Base-by-base conservation (phyloP, 2,329 filamentous ascomycete species). In the Aspergillus brunneoviolaceus region DNA sequence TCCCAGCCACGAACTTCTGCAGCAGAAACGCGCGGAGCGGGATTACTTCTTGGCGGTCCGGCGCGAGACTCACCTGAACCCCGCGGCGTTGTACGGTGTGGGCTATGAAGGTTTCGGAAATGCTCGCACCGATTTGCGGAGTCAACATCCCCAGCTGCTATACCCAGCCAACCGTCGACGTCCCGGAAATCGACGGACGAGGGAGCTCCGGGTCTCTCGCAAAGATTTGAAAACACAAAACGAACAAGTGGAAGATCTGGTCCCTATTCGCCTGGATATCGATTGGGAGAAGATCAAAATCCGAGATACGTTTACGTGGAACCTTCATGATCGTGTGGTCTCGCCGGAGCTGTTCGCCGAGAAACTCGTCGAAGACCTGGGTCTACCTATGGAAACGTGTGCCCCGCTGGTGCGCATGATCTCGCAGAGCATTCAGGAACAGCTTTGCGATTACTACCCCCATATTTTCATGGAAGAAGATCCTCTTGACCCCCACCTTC, bases 221-320 rank as follows among this genome's bases (percentile, higher is more conserved):
- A 92, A 92, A 74, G 92, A 96, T 66, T 85, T 93, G 80, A 85
- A 87, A 63, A 86, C 88, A 67, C 95, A 98, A 79, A 92, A 91
- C 25, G 94, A 98, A 68, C 90, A 94, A 72, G 84, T 91, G 56
- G 95, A 99, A 74, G 92, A 97, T 72, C 81, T 99, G 57, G 91
- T 98, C 1, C 95, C 95, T 2, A 85, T 99, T 65, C 87, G 95
- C 51, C 79, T 99, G 57, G 95, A 99, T 69, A 91, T 98, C 53
- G 95, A 99, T 71, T 90, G 91, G 84, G 94, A 98, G 67, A 96
- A 96, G 79, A 86, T 98, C 69, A 95, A 95, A 77, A 83, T 99
- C 62, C 90, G 95, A 74, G 95, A 99, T 76, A 98, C 95, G 0
- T 97, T 99, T 68, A 98, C 95, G 3, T 99, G 94, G 93, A 99